These are phyloP conservation scores for Penicilliopsis zonata DNA, from an alignment of 495 filamentous ascomycete genomes.

Conservation along the genomic window DNA sequence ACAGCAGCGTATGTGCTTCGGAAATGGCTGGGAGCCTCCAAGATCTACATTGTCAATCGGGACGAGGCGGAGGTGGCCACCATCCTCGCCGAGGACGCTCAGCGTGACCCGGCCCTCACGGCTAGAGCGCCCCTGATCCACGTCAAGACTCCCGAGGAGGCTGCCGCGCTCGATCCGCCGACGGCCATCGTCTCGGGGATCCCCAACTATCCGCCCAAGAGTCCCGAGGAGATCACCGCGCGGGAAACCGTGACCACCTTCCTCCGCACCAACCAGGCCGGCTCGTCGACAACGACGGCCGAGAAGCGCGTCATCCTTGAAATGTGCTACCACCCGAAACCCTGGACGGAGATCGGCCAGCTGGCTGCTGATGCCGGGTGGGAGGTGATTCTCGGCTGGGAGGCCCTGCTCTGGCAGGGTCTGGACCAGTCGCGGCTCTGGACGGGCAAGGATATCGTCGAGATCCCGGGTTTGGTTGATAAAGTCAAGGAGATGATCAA, in stretches of 20 bases:
- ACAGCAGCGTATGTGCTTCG: constrained; percentile 56
- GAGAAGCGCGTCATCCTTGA: constrained; percentile 59
- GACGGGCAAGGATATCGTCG: constrained; percentile 41
- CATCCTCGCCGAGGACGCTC: constrained; percentile 40
- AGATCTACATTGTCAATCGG: constrained; percentile 62
- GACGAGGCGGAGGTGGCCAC: constrained; percentile 48
- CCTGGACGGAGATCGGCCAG: constrained; percentile 50
- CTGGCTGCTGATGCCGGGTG: constrained; percentile 46
- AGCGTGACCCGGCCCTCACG: constrained; percentile 15
- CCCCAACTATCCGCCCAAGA: constrained; percentile 56
- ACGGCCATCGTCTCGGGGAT: constrained; percentile 54
- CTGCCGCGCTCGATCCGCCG: constrained; percentile 40
- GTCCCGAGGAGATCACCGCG: constrained; percentile 42
- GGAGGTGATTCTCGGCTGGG: constrained; percentile 57
- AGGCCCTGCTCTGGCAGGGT: constrained; percentile 66
- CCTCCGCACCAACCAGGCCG: constrained; percentile 23
- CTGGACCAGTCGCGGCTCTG: constrained; percentile 58
- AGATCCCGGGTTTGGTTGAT: constrained; percentile 38
- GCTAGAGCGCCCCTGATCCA: constrained; percentile 40
- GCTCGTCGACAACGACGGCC: constrained; percentile 14
- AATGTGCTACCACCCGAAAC: constrained; percentile 69
- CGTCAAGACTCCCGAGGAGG: constrained; percentile 43
- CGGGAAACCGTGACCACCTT: constrained; percentile 45
- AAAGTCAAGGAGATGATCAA: constrained; percentile 40
- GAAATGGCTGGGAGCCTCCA: constrained; percentile 49